Percentiles rank a stretch among this genome's conserved stretches.
Evolutionary conservation across 2,329 filamentous ascomycete genomes (phyloP).

Genomic region (Fusarium kyushuense): DNA sequence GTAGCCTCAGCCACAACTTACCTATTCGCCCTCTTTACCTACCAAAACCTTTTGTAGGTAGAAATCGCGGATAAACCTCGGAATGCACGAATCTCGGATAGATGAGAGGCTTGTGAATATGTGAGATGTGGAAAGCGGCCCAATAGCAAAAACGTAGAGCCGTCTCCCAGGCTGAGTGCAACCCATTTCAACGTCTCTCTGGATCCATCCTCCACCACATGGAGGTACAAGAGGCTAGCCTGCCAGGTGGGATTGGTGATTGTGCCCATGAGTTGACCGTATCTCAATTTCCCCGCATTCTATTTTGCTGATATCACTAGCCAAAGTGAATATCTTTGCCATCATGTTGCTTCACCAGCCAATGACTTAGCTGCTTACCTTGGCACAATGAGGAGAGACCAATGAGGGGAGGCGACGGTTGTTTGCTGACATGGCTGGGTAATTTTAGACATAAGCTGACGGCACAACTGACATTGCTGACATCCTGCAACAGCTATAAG

Average conservation of each 20-base stretch:
- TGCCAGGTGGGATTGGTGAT: background rate
- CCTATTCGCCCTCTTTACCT: too few relatives aligned
- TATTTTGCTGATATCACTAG: background rate
- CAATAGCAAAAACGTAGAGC: background rate
- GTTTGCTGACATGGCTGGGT: background rate
- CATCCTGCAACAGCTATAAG: background rate
- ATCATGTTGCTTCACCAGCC: background rate
- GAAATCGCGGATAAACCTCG: background rate
- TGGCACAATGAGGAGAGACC: background rate
- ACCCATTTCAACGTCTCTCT: background rate
- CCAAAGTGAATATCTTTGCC: background rate
- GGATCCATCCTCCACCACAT: background rate
- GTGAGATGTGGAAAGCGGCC: background rate
- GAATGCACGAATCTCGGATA: too few relatives aligned
- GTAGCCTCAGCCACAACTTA: too few relatives aligned
- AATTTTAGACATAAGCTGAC: background rate
- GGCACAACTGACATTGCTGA: conserved; percentile 1
- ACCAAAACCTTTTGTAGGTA: too few relatives aligned
- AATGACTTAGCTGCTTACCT: background rate
- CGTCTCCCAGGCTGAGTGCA: background rate
- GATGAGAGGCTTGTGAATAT: background rate
- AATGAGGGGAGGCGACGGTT: background rate
- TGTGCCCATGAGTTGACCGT: background rate
- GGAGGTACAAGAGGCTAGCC: background rate
- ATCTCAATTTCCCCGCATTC: background rate